phyloP scores from a whole-genome alignment of 2,329 filamentous ascomycete species.

The Pezicula neosporulosa region DNA sequence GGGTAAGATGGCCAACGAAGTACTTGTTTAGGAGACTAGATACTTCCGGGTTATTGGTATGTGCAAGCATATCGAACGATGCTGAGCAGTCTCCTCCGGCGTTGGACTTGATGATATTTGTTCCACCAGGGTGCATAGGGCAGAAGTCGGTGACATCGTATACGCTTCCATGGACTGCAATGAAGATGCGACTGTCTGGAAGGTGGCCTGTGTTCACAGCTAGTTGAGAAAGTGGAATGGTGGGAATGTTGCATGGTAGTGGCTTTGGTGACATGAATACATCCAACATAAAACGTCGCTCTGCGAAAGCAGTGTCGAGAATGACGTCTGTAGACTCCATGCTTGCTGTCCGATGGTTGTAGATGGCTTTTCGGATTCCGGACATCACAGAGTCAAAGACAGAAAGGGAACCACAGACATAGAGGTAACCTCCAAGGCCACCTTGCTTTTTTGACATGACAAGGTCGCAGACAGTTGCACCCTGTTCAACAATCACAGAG shows the following conservation, averaged over 20 bases:
- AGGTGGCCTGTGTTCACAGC: constrained; percentile 48
- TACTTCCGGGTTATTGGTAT: constrained; percentile 53
- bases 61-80: constrained; percentile 50
- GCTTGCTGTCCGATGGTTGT: constrained; percentile 47
- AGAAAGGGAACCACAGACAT: constrained; percentile 45
- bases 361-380: constrained; percentile 52
- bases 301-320: constrained; percentile 49
- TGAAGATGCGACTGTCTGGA: constrained; percentile 43
- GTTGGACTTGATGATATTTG: constrained; percentile 50
- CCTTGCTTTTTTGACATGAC: constrained; percentile 55
- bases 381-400: constrained; percentile 52
- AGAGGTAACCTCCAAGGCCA: constrained; percentile 44
- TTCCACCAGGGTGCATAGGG: constrained; percentile 51
- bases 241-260: constrained; percentile 45
- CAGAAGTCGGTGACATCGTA: constrained; percentile 52
- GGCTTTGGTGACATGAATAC: constrained; percentile 54
- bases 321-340: constrained; percentile 48
- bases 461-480: constrained; percentile 46
- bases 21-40: constrained; percentile 50
- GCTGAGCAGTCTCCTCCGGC: constrained; percentile 50
- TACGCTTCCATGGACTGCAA: constrained; percentile 48
- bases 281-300: constrained; percentile 53
- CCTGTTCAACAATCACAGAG: constrained; percentile 46
- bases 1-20: constrained; percentile 47
- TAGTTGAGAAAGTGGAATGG: constrained; percentile 46